Percentiles rank a stretch among this genome's conserved stretches.
Conservation (phyloP, 352 stramenopile species). For the Globisporangium uncinulatum region DNA sequence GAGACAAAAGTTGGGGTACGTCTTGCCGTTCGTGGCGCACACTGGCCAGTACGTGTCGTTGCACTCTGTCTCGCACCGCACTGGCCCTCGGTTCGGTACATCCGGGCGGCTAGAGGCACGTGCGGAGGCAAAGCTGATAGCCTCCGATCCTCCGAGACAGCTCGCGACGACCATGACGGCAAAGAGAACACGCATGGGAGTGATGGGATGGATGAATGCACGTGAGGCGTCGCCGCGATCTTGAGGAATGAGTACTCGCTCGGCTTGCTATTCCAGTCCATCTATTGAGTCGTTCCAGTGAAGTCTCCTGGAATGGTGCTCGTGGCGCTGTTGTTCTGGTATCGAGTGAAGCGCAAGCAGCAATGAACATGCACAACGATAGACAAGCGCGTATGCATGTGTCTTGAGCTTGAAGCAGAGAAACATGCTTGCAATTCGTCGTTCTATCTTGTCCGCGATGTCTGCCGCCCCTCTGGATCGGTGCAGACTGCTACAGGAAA, state of each 20-base stretch:
- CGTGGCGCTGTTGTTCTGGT: too few species aligned
- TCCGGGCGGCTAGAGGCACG: not conserved
- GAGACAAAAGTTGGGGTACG: conserved; percentile 23
- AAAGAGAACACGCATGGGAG: not conserved
- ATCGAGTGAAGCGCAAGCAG: not conserved
- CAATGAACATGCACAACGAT: not conserved
- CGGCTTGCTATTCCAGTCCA: not conserved
- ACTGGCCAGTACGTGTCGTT: conserved; percentile 4
- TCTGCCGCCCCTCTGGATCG: not conserved
- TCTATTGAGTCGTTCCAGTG: not conserved
- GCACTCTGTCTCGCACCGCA: conserved; percentile 5
- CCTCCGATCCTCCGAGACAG: not conserved
- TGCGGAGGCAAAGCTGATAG: not conserved
- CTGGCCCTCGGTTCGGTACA: not conserved
- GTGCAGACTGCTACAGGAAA: not conserved
- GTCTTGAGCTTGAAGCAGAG: too few species aligned
- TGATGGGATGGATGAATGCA: not conserved
- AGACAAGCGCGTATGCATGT: too few species aligned
- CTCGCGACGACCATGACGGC: not conserved
- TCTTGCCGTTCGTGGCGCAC: conserved; percentile 22
- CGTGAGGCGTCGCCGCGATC: not conserved
- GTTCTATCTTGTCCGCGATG: not conserved
- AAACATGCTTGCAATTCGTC: too few species aligned
- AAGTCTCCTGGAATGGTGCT: not conserved
- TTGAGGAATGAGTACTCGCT: not conserved